phyloP scores from a whole-genome alignment of 352 stramenopile genomes.

The Blastocystis sp. region DNA sequence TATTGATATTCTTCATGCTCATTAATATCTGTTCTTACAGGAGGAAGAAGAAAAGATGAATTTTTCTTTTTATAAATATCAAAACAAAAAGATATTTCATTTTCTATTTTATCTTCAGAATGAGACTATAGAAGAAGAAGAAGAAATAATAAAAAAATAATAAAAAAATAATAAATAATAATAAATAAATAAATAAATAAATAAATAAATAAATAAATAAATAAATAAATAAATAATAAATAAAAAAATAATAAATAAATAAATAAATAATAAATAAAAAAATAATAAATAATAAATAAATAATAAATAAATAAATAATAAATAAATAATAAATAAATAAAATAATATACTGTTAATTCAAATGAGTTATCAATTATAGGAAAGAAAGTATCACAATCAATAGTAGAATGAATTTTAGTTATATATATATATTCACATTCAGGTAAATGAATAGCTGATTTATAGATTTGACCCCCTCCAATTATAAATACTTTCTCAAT shows the following conservation, averaged over 20 bases:
- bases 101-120: conserved; percentile 28
- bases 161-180: no score
- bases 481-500: conserved; percentile 87
- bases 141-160: not conserved
- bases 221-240: conserved; percentile 42
- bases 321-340: not conserved
- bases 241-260: conserved; percentile 53
- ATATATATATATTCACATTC: conserved; percentile 65
- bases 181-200: no score
- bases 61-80: conserved; percentile 42
- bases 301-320: no score
- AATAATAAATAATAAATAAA: not conserved
- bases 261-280: no score
- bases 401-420: conserved; percentile 61
- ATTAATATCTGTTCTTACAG: not conserved
- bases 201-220: not conserved
- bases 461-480: conserved; percentile 76
- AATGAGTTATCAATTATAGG: conserved; percentile 43
- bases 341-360: not conserved
- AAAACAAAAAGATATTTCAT: conserved; percentile 49
- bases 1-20: conserved; percentile 70
- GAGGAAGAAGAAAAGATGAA: conserved; percentile 1
- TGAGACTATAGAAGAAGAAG: not conserved
- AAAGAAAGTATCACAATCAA: conserved; percentile 75
- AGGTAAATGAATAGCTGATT: conserved; percentile 61